These are phyloP conservation scores for Candida golubevii DNA, from an alignment of 805 yeast genomes.

Conservation along the genomic window DNA sequence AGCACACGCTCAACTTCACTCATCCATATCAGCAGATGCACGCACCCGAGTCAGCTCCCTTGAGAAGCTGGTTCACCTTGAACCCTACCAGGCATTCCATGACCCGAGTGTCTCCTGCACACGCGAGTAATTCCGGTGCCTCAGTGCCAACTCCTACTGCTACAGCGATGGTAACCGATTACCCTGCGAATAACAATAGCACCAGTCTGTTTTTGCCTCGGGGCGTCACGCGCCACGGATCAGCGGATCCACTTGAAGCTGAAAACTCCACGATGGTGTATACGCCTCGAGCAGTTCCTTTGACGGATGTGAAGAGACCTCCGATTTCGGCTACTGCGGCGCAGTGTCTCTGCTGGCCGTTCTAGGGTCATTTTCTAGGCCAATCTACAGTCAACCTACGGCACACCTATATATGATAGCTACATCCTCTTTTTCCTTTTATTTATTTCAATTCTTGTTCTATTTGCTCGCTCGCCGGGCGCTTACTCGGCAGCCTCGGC, in stretches of 20 bases:
- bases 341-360: conserved; percentile 9
- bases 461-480: neutral
- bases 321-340: conserved; percentile 1
- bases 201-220: conserved; percentile 13
- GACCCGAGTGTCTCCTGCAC: neutral
- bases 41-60: conserved; percentile 1
- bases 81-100: neutral
- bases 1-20: conserved; percentile 7
- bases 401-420: neutral
- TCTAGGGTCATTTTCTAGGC: neutral
- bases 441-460: neutral
- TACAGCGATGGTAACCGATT: neutral
- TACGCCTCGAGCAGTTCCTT: conserved; percentile 13
- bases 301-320: conserved; percentile 8
- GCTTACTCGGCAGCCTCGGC: conserved; percentile 88
- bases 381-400: too few relatives aligned
- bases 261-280: conserved; percentile 6
- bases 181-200: conserved; percentile 7
- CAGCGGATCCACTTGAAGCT: conserved; percentile 1
- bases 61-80: conserved; percentile 7
- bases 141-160: conserved; percentile 1
- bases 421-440: neutral
- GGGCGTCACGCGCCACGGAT: neutral
- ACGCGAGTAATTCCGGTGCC: neutral
- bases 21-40: conserved; percentile 15